A percentile compares a stretch with the other conserved stretches of the same genome.
phyloP scores from a whole-genome alignment of 2,329 filamentous ascomycete species.

The Canariomyces notabilis region DNA sequence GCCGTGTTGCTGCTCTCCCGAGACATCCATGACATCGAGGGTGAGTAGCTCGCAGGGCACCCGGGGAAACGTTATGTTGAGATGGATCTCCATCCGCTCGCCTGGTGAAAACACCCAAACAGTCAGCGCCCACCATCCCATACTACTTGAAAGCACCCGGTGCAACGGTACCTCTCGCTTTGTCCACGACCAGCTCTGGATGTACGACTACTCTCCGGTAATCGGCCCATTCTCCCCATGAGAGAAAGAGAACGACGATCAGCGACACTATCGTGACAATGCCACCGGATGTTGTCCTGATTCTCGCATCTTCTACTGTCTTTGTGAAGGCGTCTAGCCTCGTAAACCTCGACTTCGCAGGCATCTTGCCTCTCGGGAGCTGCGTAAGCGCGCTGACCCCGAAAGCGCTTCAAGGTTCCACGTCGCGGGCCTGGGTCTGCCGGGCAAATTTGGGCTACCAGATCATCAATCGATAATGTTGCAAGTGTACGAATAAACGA shows the following conservation, averaged over 20 bases:
- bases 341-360: conserved; percentile 88
- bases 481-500: background rate
- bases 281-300: conserved; percentile 92
- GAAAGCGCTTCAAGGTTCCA: conserved; percentile 6
- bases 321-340: conserved; percentile 98
- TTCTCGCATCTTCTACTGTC: conserved; percentile 94
- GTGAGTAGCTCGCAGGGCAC: conserved; percentile 94
- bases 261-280: conserved; percentile 90
- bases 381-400: conserved; percentile 7
- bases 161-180: conserved; percentile 71
- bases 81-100: conserved; percentile 98
- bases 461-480: background rate
- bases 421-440: conserved; percentile 6
- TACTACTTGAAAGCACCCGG: background rate
- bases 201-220: conserved; percentile 82
- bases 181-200: conserved; percentile 93
- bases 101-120: conserved; percentile 42
- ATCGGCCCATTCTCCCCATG: conserved; percentile 94
- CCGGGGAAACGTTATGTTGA: conserved; percentile 93
- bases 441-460: background rate
- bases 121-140: conserved; percentile 18
- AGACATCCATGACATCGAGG: conserved; percentile 98
- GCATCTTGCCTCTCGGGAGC: conserved; percentile 52
- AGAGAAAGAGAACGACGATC: conserved; percentile 79
- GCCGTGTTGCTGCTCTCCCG: conserved; percentile 91